Percentiles rank a stretch among this genome's conserved stretches.
Evolutionary conservation across 2,329 filamentous ascomycete species (phyloP).

Genomic region (Diaporthe sp.): DNA sequence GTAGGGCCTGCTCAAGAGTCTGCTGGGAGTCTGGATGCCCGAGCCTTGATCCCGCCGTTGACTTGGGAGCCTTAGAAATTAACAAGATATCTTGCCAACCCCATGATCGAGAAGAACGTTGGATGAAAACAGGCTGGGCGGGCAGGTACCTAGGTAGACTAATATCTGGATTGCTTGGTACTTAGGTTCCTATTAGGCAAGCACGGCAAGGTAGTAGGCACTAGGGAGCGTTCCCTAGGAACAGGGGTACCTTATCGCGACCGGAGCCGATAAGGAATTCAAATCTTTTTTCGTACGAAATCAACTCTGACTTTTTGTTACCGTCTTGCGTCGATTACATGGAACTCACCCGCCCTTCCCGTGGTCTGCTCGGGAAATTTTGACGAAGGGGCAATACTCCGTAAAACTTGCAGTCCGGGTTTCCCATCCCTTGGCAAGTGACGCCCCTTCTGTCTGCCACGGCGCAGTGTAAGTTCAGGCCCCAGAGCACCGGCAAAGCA

Average conservation of each 20-base stretch:
- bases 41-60: background rate
- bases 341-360: background rate
- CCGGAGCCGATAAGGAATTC: constrained; percentile 14
- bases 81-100: background rate
- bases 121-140: no score
- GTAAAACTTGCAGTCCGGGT: background rate
- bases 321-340: constrained; percentile 2
- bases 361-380: background rate
- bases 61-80: no score
- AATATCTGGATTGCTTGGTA: background rate
- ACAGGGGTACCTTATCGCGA: constrained; percentile 25
- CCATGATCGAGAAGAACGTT: no score
- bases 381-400: constrained; percentile 4
- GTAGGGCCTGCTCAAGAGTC: background rate
- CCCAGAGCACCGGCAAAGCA: background rate
- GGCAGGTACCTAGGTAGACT: background rate
- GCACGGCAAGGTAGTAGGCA: background rate
- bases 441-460: constrained; percentile 26
- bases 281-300: constrained; percentile 18
- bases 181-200: background rate
- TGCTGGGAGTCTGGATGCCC: background rate
- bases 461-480: constrained; percentile 31
- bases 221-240: background rate
- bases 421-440: background rate
- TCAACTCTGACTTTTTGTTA: background rate